Conservation (phyloP, 176 grass and related monocot species). For the Dendrocalamus sinicus region DNA sequence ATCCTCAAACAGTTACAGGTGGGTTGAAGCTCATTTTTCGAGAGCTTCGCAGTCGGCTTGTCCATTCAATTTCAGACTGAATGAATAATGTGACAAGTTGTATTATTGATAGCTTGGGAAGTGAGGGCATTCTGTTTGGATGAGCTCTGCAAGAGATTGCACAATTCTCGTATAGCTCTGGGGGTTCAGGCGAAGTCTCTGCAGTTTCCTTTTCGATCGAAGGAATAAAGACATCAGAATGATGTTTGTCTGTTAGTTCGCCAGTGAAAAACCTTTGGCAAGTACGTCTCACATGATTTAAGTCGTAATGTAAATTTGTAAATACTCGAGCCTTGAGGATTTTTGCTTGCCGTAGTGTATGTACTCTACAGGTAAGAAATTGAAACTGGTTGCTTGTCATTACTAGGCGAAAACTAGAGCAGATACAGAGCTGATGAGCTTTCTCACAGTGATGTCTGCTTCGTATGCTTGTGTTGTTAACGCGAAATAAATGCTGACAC, state of each 20-base stretch:
- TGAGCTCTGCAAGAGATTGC: background rate
- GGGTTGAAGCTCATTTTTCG: constrained; percentile 22
- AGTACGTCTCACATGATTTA: background rate
- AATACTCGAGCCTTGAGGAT: background rate
- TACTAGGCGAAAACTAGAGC: background rate
- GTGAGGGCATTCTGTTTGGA: constrained; percentile 16
- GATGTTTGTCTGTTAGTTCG: background rate
- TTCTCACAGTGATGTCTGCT: background rate
- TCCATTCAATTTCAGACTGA: background rate
- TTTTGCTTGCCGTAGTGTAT: background rate
- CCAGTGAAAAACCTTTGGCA: background rate
- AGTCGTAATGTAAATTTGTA: background rate
- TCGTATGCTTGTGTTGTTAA: background rate
- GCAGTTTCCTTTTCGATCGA: background rate
- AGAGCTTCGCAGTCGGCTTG: constrained; percentile 38
- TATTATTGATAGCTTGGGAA: constrained; percentile 7
- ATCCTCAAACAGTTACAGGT: constrained; percentile 1
- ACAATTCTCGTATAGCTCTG: background rate
- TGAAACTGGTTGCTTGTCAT: background rate
- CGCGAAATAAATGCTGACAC: background rate
- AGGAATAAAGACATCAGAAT: constrained; percentile 22
- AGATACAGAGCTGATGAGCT: background rate
- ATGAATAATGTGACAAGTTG: background rate
- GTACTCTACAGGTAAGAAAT: background rate
- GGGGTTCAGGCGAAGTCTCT: background rate